Evolutionary conservation across 1,284 basidiomycete genomes (phyloP).

Genomic region (Ustilago nuda): DNA sequence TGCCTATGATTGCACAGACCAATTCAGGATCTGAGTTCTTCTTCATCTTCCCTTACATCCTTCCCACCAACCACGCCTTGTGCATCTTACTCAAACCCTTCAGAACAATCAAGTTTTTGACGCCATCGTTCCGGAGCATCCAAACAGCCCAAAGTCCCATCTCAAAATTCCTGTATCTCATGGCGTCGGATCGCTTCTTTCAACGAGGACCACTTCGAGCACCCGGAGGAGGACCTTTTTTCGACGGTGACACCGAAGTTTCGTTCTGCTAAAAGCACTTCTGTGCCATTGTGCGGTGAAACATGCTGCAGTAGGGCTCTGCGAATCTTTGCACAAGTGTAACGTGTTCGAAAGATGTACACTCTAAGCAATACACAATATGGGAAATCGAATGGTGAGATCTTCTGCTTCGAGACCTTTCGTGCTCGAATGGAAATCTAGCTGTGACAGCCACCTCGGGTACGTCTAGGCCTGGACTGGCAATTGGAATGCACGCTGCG

Average conservation of each 20-base stretch:
- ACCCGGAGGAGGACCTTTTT: conserved; percentile 11
- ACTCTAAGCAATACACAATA: background rate
- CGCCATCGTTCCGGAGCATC: too few species aligned
- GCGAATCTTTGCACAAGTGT: background rate
- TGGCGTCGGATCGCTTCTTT: conserved; percentile 71
- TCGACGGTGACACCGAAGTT: background rate
- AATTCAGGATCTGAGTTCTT: background rate
- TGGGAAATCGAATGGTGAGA: background rate
- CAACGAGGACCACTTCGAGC: conserved; percentile 70
- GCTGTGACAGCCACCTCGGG: background rate
- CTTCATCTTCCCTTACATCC: background rate
- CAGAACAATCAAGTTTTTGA: too few species aligned
- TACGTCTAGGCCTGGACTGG: background rate
- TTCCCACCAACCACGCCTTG: background rate
- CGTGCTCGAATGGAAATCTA: background rate
- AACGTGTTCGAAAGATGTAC: background rate
- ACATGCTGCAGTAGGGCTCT: background rate
- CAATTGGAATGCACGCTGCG: conserved; percentile 41
- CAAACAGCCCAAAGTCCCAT: background rate
- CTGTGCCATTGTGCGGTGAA: background rate
- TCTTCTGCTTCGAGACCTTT: background rate
- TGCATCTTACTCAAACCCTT: background rate
- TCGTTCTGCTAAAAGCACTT: too few species aligned
- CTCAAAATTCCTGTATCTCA: conserved; percentile 70
- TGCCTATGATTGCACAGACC: background rate